A percentile compares a stretch with the other conserved stretches of the same genome.
phyloP scores from a whole-genome alignment of 768 basidiomycete species.

The Pleurotus platypus region DNA sequence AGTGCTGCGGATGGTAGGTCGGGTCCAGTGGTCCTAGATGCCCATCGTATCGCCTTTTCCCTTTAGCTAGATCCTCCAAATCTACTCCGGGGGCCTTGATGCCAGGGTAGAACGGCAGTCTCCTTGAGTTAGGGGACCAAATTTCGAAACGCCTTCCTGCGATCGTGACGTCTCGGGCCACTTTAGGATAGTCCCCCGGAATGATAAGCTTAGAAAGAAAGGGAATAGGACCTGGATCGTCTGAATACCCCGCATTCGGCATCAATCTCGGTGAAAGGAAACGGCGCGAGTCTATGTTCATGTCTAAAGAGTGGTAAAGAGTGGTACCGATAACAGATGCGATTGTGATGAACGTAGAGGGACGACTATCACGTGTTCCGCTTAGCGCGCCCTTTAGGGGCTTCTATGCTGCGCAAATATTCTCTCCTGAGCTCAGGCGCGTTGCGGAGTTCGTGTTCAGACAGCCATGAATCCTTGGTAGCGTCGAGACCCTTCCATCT shows the following conservation, averaged over 20 bases:
- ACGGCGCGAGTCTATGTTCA: not conserved
- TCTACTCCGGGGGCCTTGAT: not conserved
- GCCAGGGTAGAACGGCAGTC: not conserved
- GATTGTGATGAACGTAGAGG: not conserved
- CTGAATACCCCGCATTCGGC: not conserved
- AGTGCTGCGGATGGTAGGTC: not conserved
- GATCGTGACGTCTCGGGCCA: not conserved
- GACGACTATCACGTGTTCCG: not conserved
- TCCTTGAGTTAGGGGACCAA: not conserved
- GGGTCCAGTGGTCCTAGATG: not conserved
- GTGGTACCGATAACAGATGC: not conserved
- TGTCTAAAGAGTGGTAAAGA: not conserved
- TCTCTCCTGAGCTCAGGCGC: not conserved
- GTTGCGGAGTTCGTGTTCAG: conserved; percentile 2
- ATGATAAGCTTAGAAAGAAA: not conserved
- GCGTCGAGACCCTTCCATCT: conserved; percentile 6
- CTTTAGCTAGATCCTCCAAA: not conserved
- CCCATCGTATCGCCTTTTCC: not conserved
- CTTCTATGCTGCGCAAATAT: not conserved
- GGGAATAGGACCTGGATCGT: conserved; percentile 1
- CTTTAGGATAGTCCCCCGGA: not conserved
- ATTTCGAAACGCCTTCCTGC: not conserved
- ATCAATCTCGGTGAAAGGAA: not conserved
- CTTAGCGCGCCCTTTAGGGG: not conserved
- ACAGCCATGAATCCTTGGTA: conserved; percentile 1